Evolutionary conservation across 768 basidiomycete genomes (phyloP), one percentile per base, ranked within the genome.

Genomic region (Lactarius hatsudake): DNA sequence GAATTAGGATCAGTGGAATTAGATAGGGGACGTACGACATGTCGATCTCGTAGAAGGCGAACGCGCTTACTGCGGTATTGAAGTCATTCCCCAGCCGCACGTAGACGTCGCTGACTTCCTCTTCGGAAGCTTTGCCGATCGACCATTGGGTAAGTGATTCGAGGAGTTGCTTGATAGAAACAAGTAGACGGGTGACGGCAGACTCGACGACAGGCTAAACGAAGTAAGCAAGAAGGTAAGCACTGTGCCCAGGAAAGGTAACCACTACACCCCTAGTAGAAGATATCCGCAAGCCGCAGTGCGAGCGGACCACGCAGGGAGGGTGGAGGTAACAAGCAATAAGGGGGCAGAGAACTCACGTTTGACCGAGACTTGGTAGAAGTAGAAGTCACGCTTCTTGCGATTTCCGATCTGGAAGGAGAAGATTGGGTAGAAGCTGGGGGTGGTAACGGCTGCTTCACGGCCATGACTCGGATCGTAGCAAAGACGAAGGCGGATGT

Each of bases 81-180:
- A 99, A 98, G 75, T 97, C 96, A 77, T 98, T 98, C 28, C 97
- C 97, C 28, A 99, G 82, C 63, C 88, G 86, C 62, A 99, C 97
- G 77, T 99, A 99, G 62, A 97, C 92, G 77, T 98, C 94, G 82
- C 95, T 97, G 75, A 99, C 94, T 71, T 91, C 82, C 53, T 77
- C 79, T 75, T 96, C 94, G 64, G 86, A 81, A 72, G 90, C 83
- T 72, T 86, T 82, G 67, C 84, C 77, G 66, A 81, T 81, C 76
- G 91, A 92, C 94, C 94, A 97, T 79, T 84, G 79, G 7, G 91
- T 93, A 63, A 97, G 82, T 1, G 91, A 83, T 75, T 97, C 95
- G 43, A 99, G 83, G n/a, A 99, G 86, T 69, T 92, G 87, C 76
- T 98, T 96, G 70, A 98, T 98, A 36, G 94, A 89, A 2, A 99